phyloP scores from a whole-genome alignment of 2,329 filamentous ascomycete genomes.

The Fusarium albidum region DNA sequence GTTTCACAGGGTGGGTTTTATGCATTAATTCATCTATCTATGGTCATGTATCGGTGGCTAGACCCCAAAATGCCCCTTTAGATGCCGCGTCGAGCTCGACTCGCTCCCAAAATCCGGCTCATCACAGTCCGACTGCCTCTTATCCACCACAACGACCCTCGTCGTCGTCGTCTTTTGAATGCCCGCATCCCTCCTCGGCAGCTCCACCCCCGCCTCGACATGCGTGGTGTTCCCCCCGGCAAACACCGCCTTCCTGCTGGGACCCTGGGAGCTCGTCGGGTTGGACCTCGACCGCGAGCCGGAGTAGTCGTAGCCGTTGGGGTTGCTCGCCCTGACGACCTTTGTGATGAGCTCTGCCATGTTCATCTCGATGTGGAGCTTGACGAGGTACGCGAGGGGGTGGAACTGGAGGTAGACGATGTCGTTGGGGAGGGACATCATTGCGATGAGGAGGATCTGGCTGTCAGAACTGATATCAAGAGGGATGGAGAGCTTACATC shows the following conservation, averaged over 20 bases:
- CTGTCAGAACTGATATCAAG: accelerated
- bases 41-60: too few species aligned
- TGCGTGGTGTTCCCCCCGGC: conserved; percentile 31
- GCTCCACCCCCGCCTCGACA: conserved; percentile 35
- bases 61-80: conserved; percentile 31
- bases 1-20: too few species aligned
- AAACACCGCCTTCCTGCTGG: conserved; percentile 32
- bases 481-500: conserved; percentile 26
- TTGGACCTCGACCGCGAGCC: conserved; percentile 29
- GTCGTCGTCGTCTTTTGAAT: conserved; percentile 41
- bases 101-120: conserved; percentile 35
- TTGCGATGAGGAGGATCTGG: conserved; percentile 41
- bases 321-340: conserved; percentile 42
- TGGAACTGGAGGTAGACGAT: conserved; percentile 56
- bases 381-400: conserved; percentile 60
- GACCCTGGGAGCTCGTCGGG: conserved; percentile 28
- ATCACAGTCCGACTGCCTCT: conserved; percentile 30
- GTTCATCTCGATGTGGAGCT: conserved; percentile 62
- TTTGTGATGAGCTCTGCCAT: conserved; percentile 61
- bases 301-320: conserved; percentile 38
- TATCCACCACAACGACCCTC: conserved; percentile 29
- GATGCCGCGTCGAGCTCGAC: conserved; percentile 36
- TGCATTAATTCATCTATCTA: too few species aligned
- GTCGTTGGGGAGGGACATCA: conserved; percentile 43
- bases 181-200: conserved; percentile 24